These are phyloP conservation scores for Spergularia azorica DNA, from an alignment of 179 eudicot species.

Conservation along the genomic window DNA sequence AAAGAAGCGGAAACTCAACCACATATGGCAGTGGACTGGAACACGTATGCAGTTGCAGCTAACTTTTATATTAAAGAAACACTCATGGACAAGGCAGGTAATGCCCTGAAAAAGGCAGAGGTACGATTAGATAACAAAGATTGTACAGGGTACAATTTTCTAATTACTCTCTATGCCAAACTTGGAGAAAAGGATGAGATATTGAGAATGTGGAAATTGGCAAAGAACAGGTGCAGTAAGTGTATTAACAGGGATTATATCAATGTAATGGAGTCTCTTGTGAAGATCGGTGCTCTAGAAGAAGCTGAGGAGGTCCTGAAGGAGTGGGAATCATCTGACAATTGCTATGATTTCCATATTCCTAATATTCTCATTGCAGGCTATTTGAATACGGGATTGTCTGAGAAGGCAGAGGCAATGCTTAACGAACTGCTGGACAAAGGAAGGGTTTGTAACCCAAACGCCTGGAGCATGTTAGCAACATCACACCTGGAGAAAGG, in stretches of 20 bases:
- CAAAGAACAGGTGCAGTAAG: slow-evolving; percentile 61
- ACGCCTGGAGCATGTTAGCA: slow-evolving; percentile 61
- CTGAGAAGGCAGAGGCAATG: slow-evolving; percentile 66
- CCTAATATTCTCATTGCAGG: slow-evolving; percentile 49
- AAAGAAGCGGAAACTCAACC: slow-evolving; percentile 77
- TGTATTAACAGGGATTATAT: slow-evolving; percentile 73
- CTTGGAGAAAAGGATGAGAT: slow-evolving; percentile 60
- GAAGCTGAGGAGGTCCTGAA: slow-evolving; percentile 65
- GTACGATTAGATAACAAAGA: slow-evolving; percentile 58
- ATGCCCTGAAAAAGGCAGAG: slow-evolving; percentile 66
- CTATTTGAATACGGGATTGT: slow-evolving; percentile 43
- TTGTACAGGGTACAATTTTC: slow-evolving; percentile 61
- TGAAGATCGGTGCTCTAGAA: slow-evolving; percentile 57
- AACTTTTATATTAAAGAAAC: slow-evolving; percentile 60
- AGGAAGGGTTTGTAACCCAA: slow-evolving; percentile 44
- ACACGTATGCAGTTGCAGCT: slow-evolving; percentile 75
- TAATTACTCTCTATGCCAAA: slow-evolving; percentile 71
- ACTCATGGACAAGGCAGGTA: slow-evolving; percentile 50
- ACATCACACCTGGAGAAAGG: slow-evolving; percentile 53
- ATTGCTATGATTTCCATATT: slow-evolving; percentile 68
- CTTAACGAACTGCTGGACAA: slow-evolving; percentile 44
- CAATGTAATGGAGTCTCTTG: slow-evolving; percentile 57
- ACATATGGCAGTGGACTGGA: slow-evolving; percentile 79
- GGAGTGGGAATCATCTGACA: slow-evolving; percentile 77
- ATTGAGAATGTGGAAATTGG: slow-evolving; percentile 76